Evolutionary conservation across 371 early-diverging fungal genomes (phyloP), one percentile per base, ranked within the genome.

Genomic region (Funneliformis caledonium): DNA sequence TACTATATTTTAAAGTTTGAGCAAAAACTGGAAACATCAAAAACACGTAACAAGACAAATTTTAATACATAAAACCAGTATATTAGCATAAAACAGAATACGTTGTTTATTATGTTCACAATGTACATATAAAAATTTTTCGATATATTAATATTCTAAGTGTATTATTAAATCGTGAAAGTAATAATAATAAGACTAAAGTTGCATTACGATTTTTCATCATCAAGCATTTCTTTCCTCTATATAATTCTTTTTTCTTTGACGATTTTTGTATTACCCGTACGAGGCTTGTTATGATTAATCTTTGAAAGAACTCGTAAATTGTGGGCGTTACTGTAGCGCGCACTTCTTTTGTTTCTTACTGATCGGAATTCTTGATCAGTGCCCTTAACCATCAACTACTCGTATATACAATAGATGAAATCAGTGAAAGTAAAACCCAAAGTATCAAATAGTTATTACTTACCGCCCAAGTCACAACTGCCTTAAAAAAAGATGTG

Each of bases 391-490:
- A 77, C 22, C 77, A 77, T 77, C 65, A 77, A 31, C 77, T 77
- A 77, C 33, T 8, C 42, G 19, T 77, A 76, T 0, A 61, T 12
- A 47, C 0, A 37, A 50, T 5, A 73, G 52, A 52, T 75, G 48
- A 26, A 77, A 77, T 77, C 4, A 77, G 2, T 77, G 47, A 64
- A 64, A 45, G 10, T 42, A 65, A 65, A 77, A 31, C 12, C 67
- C 48, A 43, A 11, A 77, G 19, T 77, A 62, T 9, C 26, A 2
- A 77, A 77, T 64, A 77, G 22, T 64, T 45, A 77, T 47, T 45
- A 77, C 77, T 77, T 47, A 77, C 77, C 4, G 77, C 77, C 67
- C 77, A 77, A 47, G 77, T 77, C 48, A 77, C 77, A 45, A 77
- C 64, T 2, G 67, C 67, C 26, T 22, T 19, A 48, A 47, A 77